Evolutionary conservation across 2,329 filamentous ascomycete species (phyloP).

Genomic region (Alternaria triticina): DNA sequence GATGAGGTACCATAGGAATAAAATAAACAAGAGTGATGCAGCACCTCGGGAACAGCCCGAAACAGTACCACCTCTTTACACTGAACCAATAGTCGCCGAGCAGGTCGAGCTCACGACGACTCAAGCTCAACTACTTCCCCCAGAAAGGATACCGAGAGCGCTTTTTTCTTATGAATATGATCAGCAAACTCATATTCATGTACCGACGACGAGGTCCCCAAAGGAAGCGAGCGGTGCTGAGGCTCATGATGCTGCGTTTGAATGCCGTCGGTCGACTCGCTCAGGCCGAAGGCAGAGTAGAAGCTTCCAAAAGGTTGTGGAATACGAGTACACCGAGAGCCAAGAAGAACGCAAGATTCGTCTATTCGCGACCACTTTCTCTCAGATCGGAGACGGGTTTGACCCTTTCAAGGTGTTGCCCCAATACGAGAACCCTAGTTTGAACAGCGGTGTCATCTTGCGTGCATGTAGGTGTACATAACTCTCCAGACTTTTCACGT

Average conservation of each 20-base stretch:
- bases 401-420: slow-evolving; percentile 34
- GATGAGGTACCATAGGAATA: slow-evolving; percentile 40
- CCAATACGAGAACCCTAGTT: slow-evolving; percentile 23
- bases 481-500: not conserved
- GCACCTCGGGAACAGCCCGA: not conserved
- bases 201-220: not conserved
- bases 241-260: not conserved
- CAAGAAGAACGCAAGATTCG: slow-evolving; percentile 23
- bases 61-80: not conserved
- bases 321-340: not conserved
- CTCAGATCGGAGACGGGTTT: slow-evolving; percentile 22
- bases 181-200: not conserved
- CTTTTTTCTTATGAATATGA: not conserved
- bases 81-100: not conserved
- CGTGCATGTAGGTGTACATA: slow-evolving; percentile 19
- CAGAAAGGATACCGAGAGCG: not conserved
- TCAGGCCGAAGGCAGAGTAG: not conserved
- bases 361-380: slow-evolving; percentile 11
- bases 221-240: not conserved
- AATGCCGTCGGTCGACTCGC: not conserved
- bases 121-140: not conserved
- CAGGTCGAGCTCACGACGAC: not conserved
- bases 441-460: slow-evolving; percentile 22
- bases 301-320: not conserved
- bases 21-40: not conserved